These are phyloP conservation scores for Arthroderma uncinatum DNA, from an alignment of 2,329 filamentous ascomycete species.

Conservation along the genomic window DNA sequence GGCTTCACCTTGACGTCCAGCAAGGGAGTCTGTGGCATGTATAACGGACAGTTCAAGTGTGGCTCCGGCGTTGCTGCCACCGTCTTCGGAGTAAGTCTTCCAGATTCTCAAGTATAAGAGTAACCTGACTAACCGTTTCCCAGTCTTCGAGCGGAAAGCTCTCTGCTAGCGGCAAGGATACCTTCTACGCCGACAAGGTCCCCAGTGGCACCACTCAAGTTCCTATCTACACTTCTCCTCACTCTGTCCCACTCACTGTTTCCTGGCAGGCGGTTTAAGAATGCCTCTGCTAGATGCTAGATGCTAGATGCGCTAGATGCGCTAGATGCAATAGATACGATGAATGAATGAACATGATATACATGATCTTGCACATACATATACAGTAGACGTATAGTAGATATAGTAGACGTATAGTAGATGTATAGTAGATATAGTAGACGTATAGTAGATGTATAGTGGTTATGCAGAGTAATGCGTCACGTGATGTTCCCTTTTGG, in stretches of 20 bases:
- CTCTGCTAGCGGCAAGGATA: slow-evolving; percentile 15
- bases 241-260: slow-evolving; percentile 23
- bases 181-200: slow-evolving; percentile 25
- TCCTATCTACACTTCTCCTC: slow-evolving; percentile 20
- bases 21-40: slow-evolving; percentile 46
- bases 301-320: too few relatives aligned
- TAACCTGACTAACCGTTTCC: background rate
- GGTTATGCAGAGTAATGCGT: background rate
- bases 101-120: background rate
- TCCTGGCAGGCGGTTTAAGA: slow-evolving; percentile 17
- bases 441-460: too few relatives aligned
- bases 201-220: slow-evolving; percentile 24
- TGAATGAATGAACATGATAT: too few relatives aligned
- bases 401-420: too few relatives aligned
- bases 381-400: too few relatives aligned
- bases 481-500: background rate
- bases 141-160: slow-evolving; percentile 10
- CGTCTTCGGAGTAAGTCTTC: slow-evolving; percentile 24
- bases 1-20: slow-evolving; percentile 45
- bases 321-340: too few relatives aligned
- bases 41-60: slow-evolving; percentile 41
- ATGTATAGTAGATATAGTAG: too few relatives aligned
- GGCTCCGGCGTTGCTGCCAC: slow-evolving; percentile 24
- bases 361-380: too few relatives aligned
- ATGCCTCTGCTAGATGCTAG: background rate